Conservation (phyloP, 345 rosid species). For the Viola odorata region DNA sequence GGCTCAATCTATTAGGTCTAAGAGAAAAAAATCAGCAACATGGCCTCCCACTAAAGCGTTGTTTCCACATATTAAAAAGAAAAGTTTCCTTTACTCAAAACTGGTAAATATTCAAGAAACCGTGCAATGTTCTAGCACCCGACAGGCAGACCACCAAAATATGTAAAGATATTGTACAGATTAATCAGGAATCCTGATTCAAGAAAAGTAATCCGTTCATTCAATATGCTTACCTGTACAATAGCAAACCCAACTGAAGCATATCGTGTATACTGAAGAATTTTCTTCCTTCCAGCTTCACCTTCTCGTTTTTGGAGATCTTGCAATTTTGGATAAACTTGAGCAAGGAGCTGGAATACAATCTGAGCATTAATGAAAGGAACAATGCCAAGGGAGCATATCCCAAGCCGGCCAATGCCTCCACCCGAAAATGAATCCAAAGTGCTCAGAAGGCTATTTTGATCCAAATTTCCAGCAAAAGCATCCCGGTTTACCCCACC, state of each 20-base stretch:
- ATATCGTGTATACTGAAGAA: slow-evolving; percentile 84
- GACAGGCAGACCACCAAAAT: no score
- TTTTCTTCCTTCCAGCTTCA: slow-evolving; percentile 94
- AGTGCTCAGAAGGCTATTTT: slow-evolving; percentile 82
- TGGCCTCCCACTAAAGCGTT: no score
- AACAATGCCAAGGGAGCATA: slow-evolving; percentile 95
- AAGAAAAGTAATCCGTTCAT: slow-evolving; percentile 6
- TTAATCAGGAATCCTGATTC: slow-evolving; percentile 1
- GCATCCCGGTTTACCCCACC: slow-evolving; percentile 95
- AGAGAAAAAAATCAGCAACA: no score
- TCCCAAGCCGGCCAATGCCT: slow-evolving; percentile 93
- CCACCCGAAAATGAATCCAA: slow-evolving; percentile 98
- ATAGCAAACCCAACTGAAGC: slow-evolving; percentile 94
- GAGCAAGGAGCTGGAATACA: slow-evolving; percentile 97
- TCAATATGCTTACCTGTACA: slow-evolving; percentile 47
- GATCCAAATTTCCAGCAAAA: slow-evolving; percentile 86
- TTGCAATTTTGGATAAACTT: slow-evolving; percentile 94
- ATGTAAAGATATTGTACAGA: background rate
- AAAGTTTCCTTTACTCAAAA: background rate
- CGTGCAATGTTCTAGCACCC: background rate
- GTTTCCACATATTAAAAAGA: no score
- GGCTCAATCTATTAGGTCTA: no score
- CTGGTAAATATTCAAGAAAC: background rate
- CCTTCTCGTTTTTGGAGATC: slow-evolving; percentile 99
- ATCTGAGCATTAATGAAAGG: slow-evolving; percentile 95